Conservation (phyloP, 1,284 basidiomycete genomes). For the Ustilago esculenta region DNA sequence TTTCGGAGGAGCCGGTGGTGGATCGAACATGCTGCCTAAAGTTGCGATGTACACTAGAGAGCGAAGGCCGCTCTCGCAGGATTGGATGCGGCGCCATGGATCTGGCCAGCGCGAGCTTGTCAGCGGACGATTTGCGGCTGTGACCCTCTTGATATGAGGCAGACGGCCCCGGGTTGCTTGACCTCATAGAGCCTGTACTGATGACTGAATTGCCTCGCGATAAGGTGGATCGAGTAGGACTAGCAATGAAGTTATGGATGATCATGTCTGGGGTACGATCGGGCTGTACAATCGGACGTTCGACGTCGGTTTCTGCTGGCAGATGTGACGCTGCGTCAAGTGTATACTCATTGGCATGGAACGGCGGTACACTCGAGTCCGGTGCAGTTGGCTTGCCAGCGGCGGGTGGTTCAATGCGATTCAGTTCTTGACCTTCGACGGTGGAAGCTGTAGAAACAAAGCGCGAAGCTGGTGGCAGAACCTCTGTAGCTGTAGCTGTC, state of each 20-base stretch:
- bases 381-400: neutral
- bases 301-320: neutral
- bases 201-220: constrained; percentile 22
- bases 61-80: constrained; percentile 36
- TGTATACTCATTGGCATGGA: neutral
- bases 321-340: neutral
- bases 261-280: constrained; percentile 28
- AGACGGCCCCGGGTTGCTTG: constrained; percentile 18
- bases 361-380: neutral
- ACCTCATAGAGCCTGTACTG: constrained; percentile 13
- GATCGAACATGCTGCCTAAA: constrained; percentile 38
- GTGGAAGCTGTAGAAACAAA: constrained; percentile 32
- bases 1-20: constrained; percentile 34
- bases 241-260: constrained; percentile 4
- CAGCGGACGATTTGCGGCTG: constrained; percentile 36
- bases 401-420: neutral
- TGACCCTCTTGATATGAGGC: constrained; percentile 21
- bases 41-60: constrained; percentile 35
- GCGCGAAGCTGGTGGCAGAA: constrained; percentile 10
- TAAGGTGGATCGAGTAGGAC: constrained; percentile 17
- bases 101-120: constrained; percentile 30
- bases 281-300: neutral
- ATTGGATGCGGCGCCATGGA: constrained; percentile 28
- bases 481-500: constrained; percentile 21
- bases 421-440: constrained; percentile 6